These are phyloP conservation scores for Hypoxylon intermedium DNA, from an alignment of 495 filamentous ascomycete genomes.

Conservation along the genomic window DNA sequence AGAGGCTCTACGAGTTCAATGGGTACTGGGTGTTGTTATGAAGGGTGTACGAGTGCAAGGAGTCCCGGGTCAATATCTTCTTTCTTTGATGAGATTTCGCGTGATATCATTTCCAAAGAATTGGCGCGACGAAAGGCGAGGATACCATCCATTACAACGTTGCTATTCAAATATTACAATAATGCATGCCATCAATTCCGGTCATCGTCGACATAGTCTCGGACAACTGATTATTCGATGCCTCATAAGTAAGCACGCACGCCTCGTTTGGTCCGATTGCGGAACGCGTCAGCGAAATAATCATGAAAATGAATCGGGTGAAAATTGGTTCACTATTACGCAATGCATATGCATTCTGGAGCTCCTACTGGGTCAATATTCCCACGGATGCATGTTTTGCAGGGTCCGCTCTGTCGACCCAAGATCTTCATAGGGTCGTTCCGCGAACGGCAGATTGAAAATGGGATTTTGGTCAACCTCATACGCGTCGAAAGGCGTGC, in stretches of 20 bases:
- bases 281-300: constrained; percentile 22
- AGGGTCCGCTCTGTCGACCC: constrained; percentile 27
- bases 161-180: constrained; percentile 6
- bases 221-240: constrained; percentile 4
- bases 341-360: constrained; percentile 26
- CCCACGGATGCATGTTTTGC: constrained; percentile 27
- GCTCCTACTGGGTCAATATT: constrained; percentile 16
- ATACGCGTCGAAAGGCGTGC: constrained; percentile 14
- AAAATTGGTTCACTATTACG: constrained; percentile 27
- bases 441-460: constrained; percentile 28
- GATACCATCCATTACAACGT: constrained; percentile 29
- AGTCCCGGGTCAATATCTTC: constrained; percentile 12
- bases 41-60: constrained; percentile 18
- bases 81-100: neutral
- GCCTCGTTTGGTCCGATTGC: constrained; percentile 24
- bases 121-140: constrained; percentile 4
- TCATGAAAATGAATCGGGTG: constrained; percentile 5
- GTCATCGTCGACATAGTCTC: neutral
- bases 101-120: constrained; percentile 1
- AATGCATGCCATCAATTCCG: neutral
- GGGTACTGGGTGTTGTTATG: constrained; percentile 21
- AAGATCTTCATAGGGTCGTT: constrained; percentile 34
- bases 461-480: constrained; percentile 1
- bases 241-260: neutral
- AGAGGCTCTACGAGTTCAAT: neutral